A percentile compares a stretch with the other conserved stretches of the same genome.
Conservation (phyloP, 371 early-diverging fungal species). For the Parasitella parasitica region DNA sequence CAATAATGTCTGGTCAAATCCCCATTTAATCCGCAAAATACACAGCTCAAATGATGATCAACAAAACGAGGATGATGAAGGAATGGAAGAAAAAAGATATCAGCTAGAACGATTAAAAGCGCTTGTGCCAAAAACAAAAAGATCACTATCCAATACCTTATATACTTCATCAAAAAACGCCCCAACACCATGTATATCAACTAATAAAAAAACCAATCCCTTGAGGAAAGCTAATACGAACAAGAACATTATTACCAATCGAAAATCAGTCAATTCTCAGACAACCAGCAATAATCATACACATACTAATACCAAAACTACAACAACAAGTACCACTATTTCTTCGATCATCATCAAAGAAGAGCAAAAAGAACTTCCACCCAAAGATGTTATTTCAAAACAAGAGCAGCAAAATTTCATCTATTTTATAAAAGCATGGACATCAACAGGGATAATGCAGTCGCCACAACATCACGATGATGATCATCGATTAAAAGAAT, state of each 20-base stretch:
- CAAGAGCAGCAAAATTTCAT: conserved; percentile 18
- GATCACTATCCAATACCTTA: conserved; percentile 3
- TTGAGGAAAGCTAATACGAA: not conserved
- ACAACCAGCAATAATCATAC: not conserved
- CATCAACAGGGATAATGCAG: conserved; percentile 2
- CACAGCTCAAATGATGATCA: conserved; percentile 5
- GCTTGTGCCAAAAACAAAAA: conserved; percentile 24
- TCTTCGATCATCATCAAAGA: not conserved
- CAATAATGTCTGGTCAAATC: conserved; percentile 21
- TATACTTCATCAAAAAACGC: conserved; percentile 1
- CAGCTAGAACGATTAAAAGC: conserved; percentile 25
- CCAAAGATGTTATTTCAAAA: conserved; percentile 8
- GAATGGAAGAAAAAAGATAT: conserved; percentile 12
- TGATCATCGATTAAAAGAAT: not conserved
- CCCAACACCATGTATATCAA: not conserved
- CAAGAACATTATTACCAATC: not conserved
- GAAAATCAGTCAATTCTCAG: not conserved
- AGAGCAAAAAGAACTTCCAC: not conserved
- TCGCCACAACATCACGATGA: not conserved
- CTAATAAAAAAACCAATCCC: not conserved
- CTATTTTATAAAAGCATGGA: conserved; percentile 20
- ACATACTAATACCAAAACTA: not conserved
- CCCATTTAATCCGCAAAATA: conserved; percentile 15
- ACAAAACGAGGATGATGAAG: conserved; percentile 5
- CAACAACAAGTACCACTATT: not conserved